Conservation (phyloP, 208 protist genomes). For the Acanthamoeba lenticulata region DNA sequence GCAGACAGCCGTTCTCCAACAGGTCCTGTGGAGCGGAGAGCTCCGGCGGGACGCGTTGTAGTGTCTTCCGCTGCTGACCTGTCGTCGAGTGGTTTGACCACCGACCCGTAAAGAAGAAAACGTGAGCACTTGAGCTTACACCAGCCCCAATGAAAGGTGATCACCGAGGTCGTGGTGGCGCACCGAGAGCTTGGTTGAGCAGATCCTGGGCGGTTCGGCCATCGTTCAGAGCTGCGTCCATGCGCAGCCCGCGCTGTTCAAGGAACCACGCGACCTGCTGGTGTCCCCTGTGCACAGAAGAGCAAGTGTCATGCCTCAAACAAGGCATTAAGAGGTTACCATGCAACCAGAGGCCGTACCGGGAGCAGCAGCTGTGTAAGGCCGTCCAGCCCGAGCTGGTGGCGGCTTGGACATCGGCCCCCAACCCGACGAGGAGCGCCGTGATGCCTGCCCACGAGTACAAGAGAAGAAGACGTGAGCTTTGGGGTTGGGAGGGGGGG, state of each 20-base stretch:
- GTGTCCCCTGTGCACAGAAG: background rate
- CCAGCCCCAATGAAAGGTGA: no score
- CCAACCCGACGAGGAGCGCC: background rate
- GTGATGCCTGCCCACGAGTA: background rate
- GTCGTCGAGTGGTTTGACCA: no score
- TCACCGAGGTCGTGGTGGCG: no score
- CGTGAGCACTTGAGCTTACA: background rate
- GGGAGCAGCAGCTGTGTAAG: background rate
- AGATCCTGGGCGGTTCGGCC: background rate
- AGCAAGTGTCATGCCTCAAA: no score
- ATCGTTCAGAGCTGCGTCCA: background rate
- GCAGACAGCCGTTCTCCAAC: background rate
- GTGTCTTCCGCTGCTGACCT: no score
- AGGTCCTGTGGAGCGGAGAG: no score
- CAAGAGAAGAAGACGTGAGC: no score
- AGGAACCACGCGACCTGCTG: background rate
- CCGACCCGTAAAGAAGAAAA: background rate
- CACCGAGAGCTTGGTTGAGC: background rate
- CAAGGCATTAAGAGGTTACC: background rate
- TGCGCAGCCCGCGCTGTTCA: background rate
- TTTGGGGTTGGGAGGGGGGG: no score
- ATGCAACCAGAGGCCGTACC: background rate
- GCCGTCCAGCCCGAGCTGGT: background rate
- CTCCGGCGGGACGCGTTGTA: no score
- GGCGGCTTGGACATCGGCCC: background rate